These are phyloP conservation scores for Boletus insuetus DNA, from an alignment of 768 basidiomycete species.

Conservation along the genomic window DNA sequence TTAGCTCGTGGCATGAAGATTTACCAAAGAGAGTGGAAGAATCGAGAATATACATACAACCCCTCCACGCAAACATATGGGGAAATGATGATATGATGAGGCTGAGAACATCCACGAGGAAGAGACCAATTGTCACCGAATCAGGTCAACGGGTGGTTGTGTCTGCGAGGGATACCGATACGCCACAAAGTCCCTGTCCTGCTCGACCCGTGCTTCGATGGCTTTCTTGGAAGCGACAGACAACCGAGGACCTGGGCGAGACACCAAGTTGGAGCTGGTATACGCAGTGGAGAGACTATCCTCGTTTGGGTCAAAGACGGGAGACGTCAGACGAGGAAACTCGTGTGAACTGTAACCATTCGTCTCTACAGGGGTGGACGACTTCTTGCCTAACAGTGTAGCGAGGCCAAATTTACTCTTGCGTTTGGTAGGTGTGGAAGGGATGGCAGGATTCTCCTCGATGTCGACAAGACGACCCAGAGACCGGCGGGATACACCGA, in stretches of 20 bases:
- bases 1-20: slow-evolving; percentile 14
- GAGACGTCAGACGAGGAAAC: slow-evolving; percentile 47
- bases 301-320: slow-evolving; percentile 48
- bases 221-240: slow-evolving; percentile 68
- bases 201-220: slow-evolving; percentile 78
- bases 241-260: slow-evolving; percentile 52
- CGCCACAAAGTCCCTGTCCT: slow-evolving; percentile 80
- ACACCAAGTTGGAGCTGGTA: slow-evolving; percentile 46
- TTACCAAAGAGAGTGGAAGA: slow-evolving; percentile 16
- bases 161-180: slow-evolving; percentile 84
- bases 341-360: slow-evolving; percentile 42
- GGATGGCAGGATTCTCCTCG: slow-evolving; percentile 25
- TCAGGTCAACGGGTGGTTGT: slow-evolving; percentile 56
- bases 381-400: slow-evolving; percentile 61
- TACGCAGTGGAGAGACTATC: slow-evolving; percentile 45
- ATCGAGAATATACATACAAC: slow-evolving; percentile 7
- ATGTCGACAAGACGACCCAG: slow-evolving; percentile 39
- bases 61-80: slow-evolving; percentile 1
- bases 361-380: slow-evolving; percentile 23
- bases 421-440: slow-evolving; percentile 50
- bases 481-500: slow-evolving; percentile 64
- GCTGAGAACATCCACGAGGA: background rate
- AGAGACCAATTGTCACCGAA: slow-evolving; percentile 37
- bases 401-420: slow-evolving; percentile 73
- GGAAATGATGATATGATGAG: slow-evolving; percentile 3